Evolutionary conservation across 2,329 filamentous ascomycete genomes (phyloP), one percentile per base, ranked within the genome.

Genomic region (Erysiphe pisi): DNA sequence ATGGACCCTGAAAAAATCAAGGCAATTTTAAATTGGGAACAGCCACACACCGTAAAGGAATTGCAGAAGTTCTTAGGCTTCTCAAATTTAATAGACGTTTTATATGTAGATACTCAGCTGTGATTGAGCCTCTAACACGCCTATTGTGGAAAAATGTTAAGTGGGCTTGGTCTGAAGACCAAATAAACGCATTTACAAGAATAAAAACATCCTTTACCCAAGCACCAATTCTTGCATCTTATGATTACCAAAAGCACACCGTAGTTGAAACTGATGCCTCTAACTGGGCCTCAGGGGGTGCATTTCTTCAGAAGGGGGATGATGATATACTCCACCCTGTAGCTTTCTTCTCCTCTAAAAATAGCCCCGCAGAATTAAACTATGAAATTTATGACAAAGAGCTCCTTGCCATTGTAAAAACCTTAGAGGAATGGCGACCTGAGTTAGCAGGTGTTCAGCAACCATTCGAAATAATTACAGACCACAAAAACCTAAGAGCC

Each of bases 1-100:
- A 76, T 76, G 61, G 75, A 76, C 36, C 43, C 52, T 7, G 16
- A 28, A 4, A 76, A 76, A 65, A 31, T 76, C 45, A n/a, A 76
- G 31, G 47, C 75, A n/a, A 65, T 76, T 68, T 7, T 18, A 6
- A 31, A 76, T 14, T 76, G 36, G 75, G 28, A 61, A 36, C 8
- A 56, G 6, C 75, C 61, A 9, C 8, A 31, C 4, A 49, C 14
- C 4, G 58, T 76, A 8, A 43, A 40, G 58, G 75, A 43, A 16
- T 56, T 68, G 7, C 61, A 76, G 31, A 31, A 36, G 22, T 76
- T 74, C 18, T 52, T 74, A 43, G 70, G 11, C 28, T 74, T 28
- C 22, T 43, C 18, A 74, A 74, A 18, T 49, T 74, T 74, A 52
- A 74, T 40, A 31, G 22, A 25, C 47, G 70, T 25, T 74, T 74